Base-by-base conservation (phyloP, 352 stramenopile species). In the Pythium phragmiticola region DNA sequence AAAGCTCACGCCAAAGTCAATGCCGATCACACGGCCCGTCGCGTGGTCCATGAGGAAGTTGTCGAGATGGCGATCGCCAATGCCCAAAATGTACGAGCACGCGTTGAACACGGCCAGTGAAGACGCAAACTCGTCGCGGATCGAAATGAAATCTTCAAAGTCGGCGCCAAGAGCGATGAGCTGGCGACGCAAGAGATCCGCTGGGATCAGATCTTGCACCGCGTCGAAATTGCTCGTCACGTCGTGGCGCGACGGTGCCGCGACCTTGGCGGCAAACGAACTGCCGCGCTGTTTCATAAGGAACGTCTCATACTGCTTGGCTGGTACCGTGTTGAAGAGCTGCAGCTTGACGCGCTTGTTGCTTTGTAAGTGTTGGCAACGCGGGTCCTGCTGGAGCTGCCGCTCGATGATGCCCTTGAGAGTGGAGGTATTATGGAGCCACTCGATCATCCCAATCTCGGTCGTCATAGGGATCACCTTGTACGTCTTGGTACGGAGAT, bases 1-100 rank as follows among this genome's bases (percentile, higher is more conserved):
- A 74, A 98, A 98, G 62, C 90, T 96, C 57, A 95, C 86, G 14
- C 91, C 91, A 67, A 98, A 98, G 62, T 98, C 91, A 37, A 98
- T 98, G 41, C 87, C 88, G 50, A 97, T 88, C 30, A 98, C 74
- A 21, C 72, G 71, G 1, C 86, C 89, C n/a, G 70, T 86, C 7
- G 58, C 60, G 41, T 87, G 68, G 59, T 96, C 86, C 1, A 98
- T 74, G 9, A 98, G 63, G 56, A 97, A 96, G 57, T 98, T 98
- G 57, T 97, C 91, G 51, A 97, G 52, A 51, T 98, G 91, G 7
- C 91, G 81, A 73, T 98, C 91, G 14, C 91, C 91, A 50, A 98
- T 97, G 21, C 91, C 91, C 4, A 97, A 50, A 16, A 98, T 70
- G 71, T 97, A 97, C 9, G 83, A 88, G 48, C 80, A 96, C 13